These are phyloP conservation scores for Pistacia integerrima DNA, from an alignment of 345 rosid genomes.

Conservation along the genomic window DNA sequence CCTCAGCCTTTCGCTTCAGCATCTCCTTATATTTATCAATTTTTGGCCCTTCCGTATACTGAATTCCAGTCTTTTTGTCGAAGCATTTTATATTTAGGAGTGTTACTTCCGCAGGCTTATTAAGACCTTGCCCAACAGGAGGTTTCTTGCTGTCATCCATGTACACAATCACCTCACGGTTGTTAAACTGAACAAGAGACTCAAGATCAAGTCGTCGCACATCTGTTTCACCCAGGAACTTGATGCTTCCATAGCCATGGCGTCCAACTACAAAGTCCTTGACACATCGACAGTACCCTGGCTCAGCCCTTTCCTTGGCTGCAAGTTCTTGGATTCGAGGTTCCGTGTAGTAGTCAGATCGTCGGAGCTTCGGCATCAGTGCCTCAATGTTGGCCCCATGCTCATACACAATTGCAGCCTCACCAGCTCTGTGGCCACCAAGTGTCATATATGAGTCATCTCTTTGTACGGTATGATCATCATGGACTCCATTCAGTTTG, in stretches of 20 bases:
- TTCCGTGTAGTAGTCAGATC: conserved; percentile 88
- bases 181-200: conserved; percentile 75
- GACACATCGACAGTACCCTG: conserved; percentile 73
- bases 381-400: conserved; percentile 88
- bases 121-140: conserved; percentile 88
- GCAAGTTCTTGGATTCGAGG: conserved; percentile 91
- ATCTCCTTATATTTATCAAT: conserved; percentile 79
- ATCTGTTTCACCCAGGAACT: conserved; percentile 86
- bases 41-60: conserved; percentile 65
- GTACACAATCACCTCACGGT: conserved; percentile 94
- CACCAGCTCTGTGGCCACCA: conserved; percentile 73
- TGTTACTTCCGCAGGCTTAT: conserved; percentile 94
- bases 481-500: conserved; percentile 55
- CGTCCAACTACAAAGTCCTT: conserved; percentile 87
- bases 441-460: conserved; percentile 59
- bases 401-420: conserved; percentile 79
- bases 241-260: conserved; percentile 85
- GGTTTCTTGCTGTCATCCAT: conserved; percentile 90
- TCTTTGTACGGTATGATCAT: conserved; percentile 42
- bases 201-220: conserved; percentile 84
- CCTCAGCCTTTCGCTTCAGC: conserved; percentile 83
- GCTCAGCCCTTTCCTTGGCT: conserved; percentile 83
- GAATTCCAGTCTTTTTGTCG: conserved; percentile 72
- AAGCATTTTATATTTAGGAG: conserved; percentile 89
- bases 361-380: conserved; percentile 84